Base-by-base conservation (phyloP, 1,284 basidiomycete genomes). In the Trichosporon faecale region DNA sequence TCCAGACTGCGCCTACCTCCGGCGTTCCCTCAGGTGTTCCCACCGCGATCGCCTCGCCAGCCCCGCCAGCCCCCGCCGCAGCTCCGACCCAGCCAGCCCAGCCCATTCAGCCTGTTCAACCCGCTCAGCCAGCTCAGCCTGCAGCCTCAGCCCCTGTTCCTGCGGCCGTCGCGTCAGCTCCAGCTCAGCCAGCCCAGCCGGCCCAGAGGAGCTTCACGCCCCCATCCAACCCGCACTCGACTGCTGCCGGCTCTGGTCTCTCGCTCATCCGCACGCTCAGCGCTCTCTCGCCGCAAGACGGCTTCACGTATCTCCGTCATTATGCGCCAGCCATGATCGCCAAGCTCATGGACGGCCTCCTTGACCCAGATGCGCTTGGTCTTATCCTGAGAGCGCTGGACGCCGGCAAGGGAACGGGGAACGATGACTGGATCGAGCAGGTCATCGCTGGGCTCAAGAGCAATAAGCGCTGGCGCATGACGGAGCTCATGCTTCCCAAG, bases 331-430 rank as follows among this genome's bases (percentile, higher is more conserved):
- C 2, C 12, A 71, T 73, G 37, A 64, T 80, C 8, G 55, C 74
- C 2, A 71, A 37, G 6, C 77, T 81, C 31, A 65, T 80, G 6
- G 71, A 68, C 9, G 66, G 71, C 7, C 73, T 81, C 3, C 72
- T 83, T 12, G 81, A 82, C 65, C 82, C 82, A 0, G 82, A 83
- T 68, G 72, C 70, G 11, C 70, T 82, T 6, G 81, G 76, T 1
- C 25, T 75, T 37, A 66, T 82, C 9, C 70, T 80, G 5, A 9
- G 72, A 1, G 73, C 75, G 0, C 60, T 80, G 21, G 57, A 21
- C 2, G 52, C 16, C 0, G 65, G 61, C 9, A 5, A 6, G 9
- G 57, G 55, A 14, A 29, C 21, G 46, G 64, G 52, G 14, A 52
- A 66, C 1, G 67, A 67, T 60, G 49, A 29, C 23, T 64, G 67